Evolutionary conservation across 495 filamentous ascomycete genomes (phyloP), one percentile per base, ranked within the genome.

Genomic region (Tuber calosporum): DNA sequence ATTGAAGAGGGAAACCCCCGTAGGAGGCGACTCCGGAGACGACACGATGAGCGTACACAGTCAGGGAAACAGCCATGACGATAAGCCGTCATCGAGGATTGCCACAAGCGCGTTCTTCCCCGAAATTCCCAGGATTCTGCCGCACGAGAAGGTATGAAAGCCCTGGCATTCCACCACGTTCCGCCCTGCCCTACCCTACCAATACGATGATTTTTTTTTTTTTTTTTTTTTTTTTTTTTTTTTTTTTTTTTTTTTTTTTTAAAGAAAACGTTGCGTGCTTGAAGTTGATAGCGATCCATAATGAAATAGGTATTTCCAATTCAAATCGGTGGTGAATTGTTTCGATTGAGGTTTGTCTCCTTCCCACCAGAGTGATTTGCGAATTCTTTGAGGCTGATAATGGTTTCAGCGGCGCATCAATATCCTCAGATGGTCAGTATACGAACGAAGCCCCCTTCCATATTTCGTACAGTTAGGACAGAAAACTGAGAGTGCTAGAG

Each of bases 351-450:
- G 79, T 78, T 73, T 72, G 58, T 66, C 42, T n/a, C 37, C 17
- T 43, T 41, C 22, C 15, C 36, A 39, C 41, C 26, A 26, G n/a
- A 62, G 36, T 42, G 68, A 39, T 62, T 45, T 39, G 20, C 7
- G 48, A 53, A n/a, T 48, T 39, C 36, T 69, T 53, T 48, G 36
- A 69, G 36, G 30, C 70, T 75, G 70, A 75, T 68, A 36, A 40
- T 71, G 58, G 17, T 69, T 42, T 71, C 58, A 81, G 93, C 0
- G 94, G 94, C n/a, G 94, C 94, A 26, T 96, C 93, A 68, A 88
- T 98, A 75, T 94, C 92, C 67, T 97, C 93, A 69, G 94, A 98
- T 88, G 93, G 94, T 98, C 83, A 86, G 91, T 89, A 75, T 75
- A 30, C 53, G 26, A 62, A 62, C 30, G n/a, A 62, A 62, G n/a